These are phyloP conservation scores for Centrapalus pauciflorus DNA, from an alignment of 129 eudicot genomes.

Conservation along the genomic window DNA sequence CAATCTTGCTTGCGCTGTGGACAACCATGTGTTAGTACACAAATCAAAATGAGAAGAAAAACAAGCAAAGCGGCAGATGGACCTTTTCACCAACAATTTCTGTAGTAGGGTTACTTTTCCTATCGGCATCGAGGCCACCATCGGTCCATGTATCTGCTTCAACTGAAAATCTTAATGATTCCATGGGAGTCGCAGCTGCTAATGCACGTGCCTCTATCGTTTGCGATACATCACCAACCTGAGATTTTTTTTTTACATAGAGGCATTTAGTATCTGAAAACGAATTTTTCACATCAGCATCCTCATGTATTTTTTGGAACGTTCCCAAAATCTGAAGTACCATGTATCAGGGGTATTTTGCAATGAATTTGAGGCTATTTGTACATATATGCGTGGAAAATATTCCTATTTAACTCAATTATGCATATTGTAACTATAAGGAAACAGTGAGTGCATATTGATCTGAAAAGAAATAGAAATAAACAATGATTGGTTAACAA, in stretches of 20 bases:
- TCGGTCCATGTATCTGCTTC: slow-evolving; percentile 34
- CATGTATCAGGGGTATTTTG: not conserved
- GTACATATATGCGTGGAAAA: not conserved
- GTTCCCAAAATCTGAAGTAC: not conserved
- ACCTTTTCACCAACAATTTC: slow-evolving; percentile 64
- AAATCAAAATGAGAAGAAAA: not conserved
- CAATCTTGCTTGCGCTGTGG: slow-evolving; percentile 48
- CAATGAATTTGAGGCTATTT: not conserved
- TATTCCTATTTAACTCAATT: not conserved
- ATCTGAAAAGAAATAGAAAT: not conserved
- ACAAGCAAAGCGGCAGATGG: slow-evolving; percentile 5
- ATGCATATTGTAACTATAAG: not conserved
- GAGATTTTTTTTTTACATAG: no score
- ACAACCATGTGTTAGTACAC: slow-evolving; percentile 11
- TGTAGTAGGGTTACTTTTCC: slow-evolving; percentile 16
- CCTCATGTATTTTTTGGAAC: not conserved
- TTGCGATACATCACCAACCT: slow-evolving; percentile 34
- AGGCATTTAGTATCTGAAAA: no score
- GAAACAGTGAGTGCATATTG: not conserved
- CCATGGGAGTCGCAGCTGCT: slow-evolving; percentile 81
- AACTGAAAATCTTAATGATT: slow-evolving; percentile 61
- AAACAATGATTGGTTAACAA: not conserved
- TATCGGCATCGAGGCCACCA: slow-evolving; percentile 31
- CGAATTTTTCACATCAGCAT: slow-evolving; percentile 2
- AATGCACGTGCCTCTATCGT: slow-evolving; percentile 74